phyloP scores from a whole-genome alignment of 164 flowering plant genomes.

The Vitis cinerea region DNA sequence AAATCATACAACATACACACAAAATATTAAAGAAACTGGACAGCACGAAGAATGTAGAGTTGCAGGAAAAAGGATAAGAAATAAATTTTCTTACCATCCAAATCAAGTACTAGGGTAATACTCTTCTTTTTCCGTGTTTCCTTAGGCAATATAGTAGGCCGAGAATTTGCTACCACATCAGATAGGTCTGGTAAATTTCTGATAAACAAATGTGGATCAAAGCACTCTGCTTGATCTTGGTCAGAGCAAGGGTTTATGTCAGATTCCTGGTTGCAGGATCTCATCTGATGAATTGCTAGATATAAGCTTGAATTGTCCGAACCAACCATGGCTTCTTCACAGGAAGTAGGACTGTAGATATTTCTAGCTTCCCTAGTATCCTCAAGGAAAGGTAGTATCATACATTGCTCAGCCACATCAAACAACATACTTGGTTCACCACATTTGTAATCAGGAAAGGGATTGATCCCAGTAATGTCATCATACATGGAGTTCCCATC shows the following conservation, averaged over 20 bases:
- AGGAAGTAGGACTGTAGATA: constrained; percentile 23
- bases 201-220: constrained; percentile 65
- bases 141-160: constrained; percentile 41
- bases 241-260: constrained; percentile 32
- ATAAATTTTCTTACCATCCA: constrained; percentile 68
- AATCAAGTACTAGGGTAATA: constrained; percentile 90
- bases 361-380: constrained; percentile 46
- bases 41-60: no score
- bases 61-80: background rate
- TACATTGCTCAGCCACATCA: constrained; percentile 58
- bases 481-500: constrained; percentile 38
- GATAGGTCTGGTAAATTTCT: constrained; percentile 63
- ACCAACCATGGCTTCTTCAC: constrained; percentile 32
- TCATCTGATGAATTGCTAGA: constrained; percentile 55
- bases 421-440: constrained; percentile 45
- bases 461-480: constrained; percentile 24
- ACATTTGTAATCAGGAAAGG: constrained; percentile 43
- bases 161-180: constrained; percentile 43
- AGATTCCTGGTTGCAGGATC: constrained; percentile 41
- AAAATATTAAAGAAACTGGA: no score
- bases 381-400: constrained; percentile 65
- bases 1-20: no score
- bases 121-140: constrained; percentile 48
- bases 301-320: constrained; percentile 51
- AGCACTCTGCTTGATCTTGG: constrained; percentile 48